phyloP scores from a whole-genome alignment of 306 rosid species.

The Sicyos baderoa region DNA sequence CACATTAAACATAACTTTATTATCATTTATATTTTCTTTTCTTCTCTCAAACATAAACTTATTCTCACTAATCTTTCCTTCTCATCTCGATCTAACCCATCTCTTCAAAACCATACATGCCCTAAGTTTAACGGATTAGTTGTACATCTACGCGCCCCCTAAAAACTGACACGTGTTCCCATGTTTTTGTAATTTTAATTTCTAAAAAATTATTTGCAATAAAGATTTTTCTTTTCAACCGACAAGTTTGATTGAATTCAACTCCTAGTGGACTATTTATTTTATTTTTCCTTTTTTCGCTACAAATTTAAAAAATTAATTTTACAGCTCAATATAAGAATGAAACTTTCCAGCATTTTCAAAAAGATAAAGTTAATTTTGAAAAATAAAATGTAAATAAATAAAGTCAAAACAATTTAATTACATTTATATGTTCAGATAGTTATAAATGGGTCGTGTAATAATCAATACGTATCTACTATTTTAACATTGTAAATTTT shows the following conservation, averaged over 20 bases:
- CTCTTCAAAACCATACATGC: too few species aligned
- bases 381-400: not conserved
- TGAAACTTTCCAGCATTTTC: not conserved
- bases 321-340: conserved; percentile 6
- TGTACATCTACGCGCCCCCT: too few species aligned
- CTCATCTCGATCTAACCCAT: too few species aligned
- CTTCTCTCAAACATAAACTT: too few species aligned
- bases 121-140: too few species aligned
- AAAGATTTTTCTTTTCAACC: not conserved
- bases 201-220: not conserved
- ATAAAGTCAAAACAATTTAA: not conserved
- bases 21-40: too few species aligned
- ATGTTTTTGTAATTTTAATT: not conserved
- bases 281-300: not conserved
- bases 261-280: not conserved
- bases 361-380: not conserved
- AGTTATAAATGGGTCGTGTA: too few species aligned
- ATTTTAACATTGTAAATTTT: too few species aligned
- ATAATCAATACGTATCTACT: too few species aligned
- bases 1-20: too few species aligned
- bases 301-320: not conserved
- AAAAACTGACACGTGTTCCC: not conserved
- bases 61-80: too few species aligned
- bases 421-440: not conserved
- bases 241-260: too few species aligned